Evolutionary conservation across 2,329 filamentous ascomycete species (phyloP), one percentile per base, ranked within the genome.

Genomic region (Chrysosporium keratinophilum): DNA sequence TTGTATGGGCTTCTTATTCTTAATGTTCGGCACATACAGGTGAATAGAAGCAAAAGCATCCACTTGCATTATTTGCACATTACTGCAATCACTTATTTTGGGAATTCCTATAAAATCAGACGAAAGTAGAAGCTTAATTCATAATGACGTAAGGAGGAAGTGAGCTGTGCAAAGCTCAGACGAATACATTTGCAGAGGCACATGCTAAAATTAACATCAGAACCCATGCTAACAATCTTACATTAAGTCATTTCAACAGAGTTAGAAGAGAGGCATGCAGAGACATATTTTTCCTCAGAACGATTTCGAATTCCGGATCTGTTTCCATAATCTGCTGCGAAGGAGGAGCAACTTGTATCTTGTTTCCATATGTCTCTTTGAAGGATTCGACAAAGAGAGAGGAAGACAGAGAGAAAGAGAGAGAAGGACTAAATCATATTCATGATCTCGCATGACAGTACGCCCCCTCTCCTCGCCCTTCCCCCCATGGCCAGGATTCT

Each of bases 231-330:
- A 40, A 20, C 20, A 49, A 39, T 40, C 11, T 41, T 40, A 40
- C 46, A 49, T 49, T 20, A 47, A 47, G 19, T 47, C 35, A 50
- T 40, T 50, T 37, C 17, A 34, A 33, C 17, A 19, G 19, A 31
- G 37, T 12, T 28, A 17, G 19, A n/a, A 50, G 10, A 23, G 20
- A 17, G 20, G 10, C 40, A 35, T 35, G 10, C n/a, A 35, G 28
- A 42, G n/a, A 46, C 15, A n/a, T 10, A 42, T 5, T n/a, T 20
- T 46, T 47, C 43, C 43, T 39, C 19, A n/a, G 23, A 9, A 47
- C 23, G 41, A n/a, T 40, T 40, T 53, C 50, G 50, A 53, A 46
- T 53, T 53, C 50, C 42, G 34, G 31, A 51, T 51, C 49, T 43
- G 49, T 28, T 51, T 17, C 12, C 31, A 46, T 39, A 33, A 53